Conservation (phyloP, 352 stramenopile species). For the Paralagenidium karlingii region DNA sequence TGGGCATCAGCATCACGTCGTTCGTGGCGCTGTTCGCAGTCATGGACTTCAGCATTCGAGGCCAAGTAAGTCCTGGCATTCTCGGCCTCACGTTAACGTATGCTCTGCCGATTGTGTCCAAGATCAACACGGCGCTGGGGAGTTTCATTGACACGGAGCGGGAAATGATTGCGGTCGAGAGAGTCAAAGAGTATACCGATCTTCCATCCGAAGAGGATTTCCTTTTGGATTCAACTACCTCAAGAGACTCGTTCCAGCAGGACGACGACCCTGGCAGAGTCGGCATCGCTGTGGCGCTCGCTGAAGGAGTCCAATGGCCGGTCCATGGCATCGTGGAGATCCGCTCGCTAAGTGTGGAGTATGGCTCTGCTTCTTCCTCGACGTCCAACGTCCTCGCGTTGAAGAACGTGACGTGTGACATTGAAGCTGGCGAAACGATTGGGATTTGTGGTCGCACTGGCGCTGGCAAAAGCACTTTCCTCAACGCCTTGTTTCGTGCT, state of each 20-base stretch:
- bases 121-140: conserved; percentile 75
- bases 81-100: conserved; percentile 87
- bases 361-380: conserved; percentile 3
- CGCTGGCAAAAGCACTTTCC: conserved; percentile 82
- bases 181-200: conserved; percentile 70
- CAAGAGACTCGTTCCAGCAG: neutral
- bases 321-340: conserved; percentile 33
- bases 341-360: conserved; percentile 29
- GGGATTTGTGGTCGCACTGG: conserved; percentile 83
- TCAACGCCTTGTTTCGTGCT: conserved; percentile 70
- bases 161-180: conserved; percentile 87
- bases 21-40: conserved; percentile 76
- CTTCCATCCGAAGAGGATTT: conserved; percentile 31
- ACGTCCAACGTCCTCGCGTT: conserved; percentile 15
- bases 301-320: conserved; percentile 29
- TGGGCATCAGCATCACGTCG: conserved; percentile 69
- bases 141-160: conserved; percentile 84
- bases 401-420: conserved; percentile 23
- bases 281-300: neutral
- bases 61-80: conserved; percentile 45
- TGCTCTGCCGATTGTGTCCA: conserved; percentile 76
- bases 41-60: conserved; percentile 38
- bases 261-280: conserved; percentile 1
- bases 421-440: conserved; percentile 44
- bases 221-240: no score